Evolutionary conservation across 2,329 filamentous ascomycete genomes (phyloP), one percentile per base, ranked within the genome.

Genomic region (Cercospora citrullina): DNA sequence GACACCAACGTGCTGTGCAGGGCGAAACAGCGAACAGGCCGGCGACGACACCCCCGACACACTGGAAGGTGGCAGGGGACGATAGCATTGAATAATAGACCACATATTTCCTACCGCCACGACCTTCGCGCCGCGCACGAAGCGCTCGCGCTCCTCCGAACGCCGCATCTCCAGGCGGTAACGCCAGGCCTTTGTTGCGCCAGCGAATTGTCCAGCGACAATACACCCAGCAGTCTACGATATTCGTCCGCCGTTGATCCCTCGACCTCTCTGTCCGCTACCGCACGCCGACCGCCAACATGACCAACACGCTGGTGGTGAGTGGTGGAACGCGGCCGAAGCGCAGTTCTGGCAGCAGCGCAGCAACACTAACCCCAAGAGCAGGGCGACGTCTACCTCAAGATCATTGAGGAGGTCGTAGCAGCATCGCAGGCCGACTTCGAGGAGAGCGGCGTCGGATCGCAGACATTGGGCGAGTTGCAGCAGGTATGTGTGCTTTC

Each of bases 391-490:
- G 90, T 98, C 77, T 99, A 97, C 81, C 85, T 89, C 80, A 92
- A 95, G 82, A 93, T 99, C 79, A 92, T 98, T 81, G 90, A 94
- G 75, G 91, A 91, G 75, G 83, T 84, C 69, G 79, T 84, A 68
- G 73, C 76, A 60, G 78, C 79, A 73, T 97, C 94, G 77, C 88
- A 92, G 77, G 91, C 94, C 77, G 95, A 98, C 81, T 98, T 99
- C 79, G 95, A 99, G 80, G 95, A 99, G 82, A 93, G 91, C 75
- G 95, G 95, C 75, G 91, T 98, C 72, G 93, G 96, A 75, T 91
- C 94, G 79, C 85, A 87, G 74, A 94, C 94, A 62, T 84, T 99
- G 76, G 89, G 94, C 73, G 92, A 97, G 80, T 84, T 99, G 85
- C 90, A 90, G 81, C 87, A 90, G 88, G 94, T 98, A 85, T 87